Conservation (phyloP, 164 flowering plant species). For the Platanus orientalis region DNA sequence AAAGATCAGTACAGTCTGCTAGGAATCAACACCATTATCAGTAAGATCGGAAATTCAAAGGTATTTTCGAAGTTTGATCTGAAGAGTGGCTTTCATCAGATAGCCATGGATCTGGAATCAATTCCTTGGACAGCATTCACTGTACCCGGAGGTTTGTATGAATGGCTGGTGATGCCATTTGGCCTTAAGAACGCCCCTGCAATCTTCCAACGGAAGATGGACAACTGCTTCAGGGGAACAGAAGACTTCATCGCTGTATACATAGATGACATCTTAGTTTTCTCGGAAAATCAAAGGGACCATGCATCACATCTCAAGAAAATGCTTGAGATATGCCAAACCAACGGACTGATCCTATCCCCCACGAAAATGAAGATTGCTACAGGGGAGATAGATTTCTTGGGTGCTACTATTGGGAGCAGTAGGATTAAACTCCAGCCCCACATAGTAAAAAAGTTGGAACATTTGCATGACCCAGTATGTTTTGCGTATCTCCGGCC, state of each 20-base stretch:
- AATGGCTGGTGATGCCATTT: too few relatives aligned
- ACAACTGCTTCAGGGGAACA: constrained; percentile 11
- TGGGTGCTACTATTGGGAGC: constrained; percentile 1
- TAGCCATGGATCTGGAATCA: too few relatives aligned
- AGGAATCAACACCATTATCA: too few relatives aligned
- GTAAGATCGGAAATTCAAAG: too few relatives aligned
- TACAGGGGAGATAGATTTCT: constrained; percentile 1
- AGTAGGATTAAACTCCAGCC: constrained; percentile 1
- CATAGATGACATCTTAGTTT: constrained; percentile 18
- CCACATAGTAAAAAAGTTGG: background rate
- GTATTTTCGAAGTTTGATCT: too few relatives aligned
- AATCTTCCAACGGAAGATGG: constrained; percentile 14
- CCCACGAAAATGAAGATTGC: background rate
- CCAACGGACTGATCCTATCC: background rate
- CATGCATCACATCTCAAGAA: constrained; percentile 6
- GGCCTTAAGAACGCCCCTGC: too few relatives aligned
- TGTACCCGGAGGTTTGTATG: too few relatives aligned
- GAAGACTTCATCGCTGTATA: constrained; percentile 9
- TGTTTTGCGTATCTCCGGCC: constrained; percentile 4
- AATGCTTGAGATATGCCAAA: background rate
- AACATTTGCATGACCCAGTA: background rate
- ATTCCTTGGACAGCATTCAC: too few relatives aligned
- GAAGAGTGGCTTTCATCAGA: too few relatives aligned
- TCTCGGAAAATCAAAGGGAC: constrained; percentile 1
- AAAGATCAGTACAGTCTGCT: too few relatives aligned